Evolutionary conservation across 176 grass and related monocot species (phyloP), one percentile per base, ranked within the genome.

Genomic region (Thalia dealbata): DNA sequence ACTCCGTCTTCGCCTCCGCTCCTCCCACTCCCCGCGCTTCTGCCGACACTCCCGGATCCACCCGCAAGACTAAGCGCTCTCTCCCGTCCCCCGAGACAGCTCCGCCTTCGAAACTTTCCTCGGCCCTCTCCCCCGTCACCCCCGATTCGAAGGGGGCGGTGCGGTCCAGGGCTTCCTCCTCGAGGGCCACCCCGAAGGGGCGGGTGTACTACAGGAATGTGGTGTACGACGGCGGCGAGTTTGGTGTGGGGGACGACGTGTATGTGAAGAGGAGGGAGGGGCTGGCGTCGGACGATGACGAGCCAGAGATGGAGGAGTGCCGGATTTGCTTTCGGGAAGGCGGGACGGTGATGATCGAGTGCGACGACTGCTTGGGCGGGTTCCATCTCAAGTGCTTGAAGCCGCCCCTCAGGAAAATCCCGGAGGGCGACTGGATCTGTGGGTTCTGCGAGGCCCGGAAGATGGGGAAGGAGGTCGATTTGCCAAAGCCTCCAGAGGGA

Each of bases 351-450:
- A 91, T 97, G 89, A 85, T 97, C 60, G 93, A 97, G 67, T 97
- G 93, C 60, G 93, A 97, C 21, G 85, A 82, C 10, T 97, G 93
- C 78, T 88, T 97, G 2, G 93, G 93, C 0, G 93, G 93, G 12
- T 97, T 91, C 50, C 93, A 97, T 74, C 87, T 97, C 35, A 71
- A 72, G 22, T 97, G 93, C 77, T 70, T 91, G 61, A 82, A 84
- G 65, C 87, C 93, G 29, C 93, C 87, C 15, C 67, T 97, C 3
- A 91, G 83, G 67, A 86, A 84, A 29, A 72, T 97, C 45, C 93
- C 93, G 0, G 93, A 97, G 78, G 93, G 83, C 64, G 85, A 92
- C 58, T 97, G 93, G 93, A 76, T 88, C 1, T 97, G 93, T 70
- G 73, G 61, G 0, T 97, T 88, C 80, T 97, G 93, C 50, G 72